Evolutionary conservation across 257 asterid genomes (phyloP).

Genomic region (Rubia yunnanensis): DNA sequence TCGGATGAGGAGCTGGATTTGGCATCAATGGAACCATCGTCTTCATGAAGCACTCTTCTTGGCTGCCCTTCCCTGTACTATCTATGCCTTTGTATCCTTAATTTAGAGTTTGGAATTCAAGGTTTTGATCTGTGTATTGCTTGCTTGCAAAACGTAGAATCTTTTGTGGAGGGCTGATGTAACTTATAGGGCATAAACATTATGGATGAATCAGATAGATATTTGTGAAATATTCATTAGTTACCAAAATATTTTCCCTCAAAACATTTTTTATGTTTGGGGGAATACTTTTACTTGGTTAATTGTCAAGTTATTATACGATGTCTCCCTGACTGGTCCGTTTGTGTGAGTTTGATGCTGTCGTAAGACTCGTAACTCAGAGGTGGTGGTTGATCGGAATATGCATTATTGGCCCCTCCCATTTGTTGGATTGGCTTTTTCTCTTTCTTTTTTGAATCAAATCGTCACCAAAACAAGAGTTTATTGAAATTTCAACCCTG

Average conservation of each 20-base stretch:
- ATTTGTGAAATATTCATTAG: not conserved
- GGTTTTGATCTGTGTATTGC: not conserved
- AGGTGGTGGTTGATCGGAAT: too few relatives aligned
- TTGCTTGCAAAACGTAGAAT: not conserved
- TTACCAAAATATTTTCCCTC: not conserved
- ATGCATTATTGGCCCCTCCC: too few relatives aligned
- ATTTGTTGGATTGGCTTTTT: too few relatives aligned
- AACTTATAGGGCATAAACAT: not conserved
- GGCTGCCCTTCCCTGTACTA: not conserved
- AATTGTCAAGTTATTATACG: too few relatives aligned
- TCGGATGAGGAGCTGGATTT: conserved; percentile 91
- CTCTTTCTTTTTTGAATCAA: too few relatives aligned
- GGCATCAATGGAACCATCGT: conserved; percentile 48
- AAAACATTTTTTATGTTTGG: not conserved
- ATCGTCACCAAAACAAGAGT: too few relatives aligned
- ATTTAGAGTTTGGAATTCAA: not conserved
- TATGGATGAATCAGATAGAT: not conserved
- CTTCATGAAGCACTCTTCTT: not conserved
- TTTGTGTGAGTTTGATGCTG: too few relatives aligned
- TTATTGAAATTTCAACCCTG: too few relatives aligned
- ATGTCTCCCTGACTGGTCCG: too few relatives aligned
- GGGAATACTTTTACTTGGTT: too few relatives aligned
- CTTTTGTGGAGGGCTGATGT: not conserved
- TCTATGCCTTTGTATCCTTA: not conserved
- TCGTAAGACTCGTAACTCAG: too few relatives aligned